Evolutionary conservation across 192 early-diverging fungal species (phyloP).

Genomic region (Cetraspora pellucida): DNA sequence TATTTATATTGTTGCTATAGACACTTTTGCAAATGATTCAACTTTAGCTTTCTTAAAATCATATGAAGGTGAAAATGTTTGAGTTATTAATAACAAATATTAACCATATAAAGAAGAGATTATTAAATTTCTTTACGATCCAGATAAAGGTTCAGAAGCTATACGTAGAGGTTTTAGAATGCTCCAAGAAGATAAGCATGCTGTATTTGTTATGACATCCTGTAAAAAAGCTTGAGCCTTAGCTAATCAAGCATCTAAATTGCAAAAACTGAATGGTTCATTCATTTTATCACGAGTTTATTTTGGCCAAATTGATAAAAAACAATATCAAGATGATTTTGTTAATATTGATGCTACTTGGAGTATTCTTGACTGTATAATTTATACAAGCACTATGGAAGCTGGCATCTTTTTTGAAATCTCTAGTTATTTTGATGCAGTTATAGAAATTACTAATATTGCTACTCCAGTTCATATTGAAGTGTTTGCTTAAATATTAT

Average conservation of each 20-base stretch:
- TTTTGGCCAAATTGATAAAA: conserved; percentile 33
- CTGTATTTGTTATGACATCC: conserved; percentile 11
- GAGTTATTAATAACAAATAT: no score
- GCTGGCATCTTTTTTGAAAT: not conserved
- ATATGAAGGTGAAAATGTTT: no score
- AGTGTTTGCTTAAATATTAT: conserved; percentile 28
- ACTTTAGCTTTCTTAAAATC: no score
- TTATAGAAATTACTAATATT: conserved; percentile 33
- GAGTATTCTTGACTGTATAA: conserved; percentile 27
- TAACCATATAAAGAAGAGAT: no score
- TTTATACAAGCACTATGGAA: conserved; percentile 31
- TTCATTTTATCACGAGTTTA: conserved; percentile 24
- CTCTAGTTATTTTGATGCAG: conserved; percentile 22
- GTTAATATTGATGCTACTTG: conserved; percentile 27
- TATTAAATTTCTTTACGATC: no score
- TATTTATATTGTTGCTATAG: no score
- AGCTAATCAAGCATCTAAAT: conserved; percentile 16
- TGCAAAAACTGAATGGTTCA: conserved; percentile 20
- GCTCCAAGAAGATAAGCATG: conserved; percentile 21
- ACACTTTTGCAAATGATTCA: no score
- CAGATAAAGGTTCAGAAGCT: conserved; percentile 23
- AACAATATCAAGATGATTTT: conserved; percentile 22
- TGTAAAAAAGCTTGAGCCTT: conserved; percentile 27
- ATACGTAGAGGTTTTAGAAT: conserved; percentile 28
- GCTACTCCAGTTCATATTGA: conserved; percentile 13